These are phyloP conservation scores for Fistulifera pelliculosa DNA, from an alignment of 108 stramenopile species.

Conservation along the genomic window DNA sequence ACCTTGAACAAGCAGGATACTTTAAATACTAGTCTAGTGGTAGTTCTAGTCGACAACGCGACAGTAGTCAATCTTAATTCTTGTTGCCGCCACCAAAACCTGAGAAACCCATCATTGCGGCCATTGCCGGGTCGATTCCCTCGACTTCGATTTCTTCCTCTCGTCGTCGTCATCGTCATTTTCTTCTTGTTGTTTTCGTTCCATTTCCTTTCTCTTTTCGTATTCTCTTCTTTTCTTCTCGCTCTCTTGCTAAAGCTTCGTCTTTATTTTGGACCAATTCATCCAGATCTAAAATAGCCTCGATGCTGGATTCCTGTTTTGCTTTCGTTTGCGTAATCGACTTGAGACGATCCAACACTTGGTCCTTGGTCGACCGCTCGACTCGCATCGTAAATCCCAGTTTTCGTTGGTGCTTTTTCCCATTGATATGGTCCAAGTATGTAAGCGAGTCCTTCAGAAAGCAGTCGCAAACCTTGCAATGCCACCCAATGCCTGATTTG, in stretches of 20 bases:
- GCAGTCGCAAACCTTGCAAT: conserved; percentile 94
- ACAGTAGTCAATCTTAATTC: conserved; percentile 1
- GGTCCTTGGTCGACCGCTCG: conserved; percentile 77
- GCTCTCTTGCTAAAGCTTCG: conserved; percentile 44
- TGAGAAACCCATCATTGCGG: conserved; percentile 93
- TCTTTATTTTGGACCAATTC: conserved; percentile 65
- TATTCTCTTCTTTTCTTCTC: conserved; percentile 57
- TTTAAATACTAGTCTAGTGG: too few species aligned
- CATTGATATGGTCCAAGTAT: conserved; percentile 91
- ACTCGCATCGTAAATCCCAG: conserved; percentile 92
- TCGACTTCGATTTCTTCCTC: conserved; percentile 53
- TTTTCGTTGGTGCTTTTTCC: conserved; percentile 91
- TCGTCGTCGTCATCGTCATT: conserved; percentile 15
- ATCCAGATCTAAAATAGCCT: conserved; percentile 24
- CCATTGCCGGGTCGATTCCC: conserved; percentile 72
- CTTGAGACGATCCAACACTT: conserved; percentile 43
- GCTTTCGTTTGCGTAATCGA: conserved; percentile 27
- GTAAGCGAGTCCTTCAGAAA: conserved; percentile 89
- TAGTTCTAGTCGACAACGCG: too few species aligned
- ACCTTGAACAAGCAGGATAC: too few species aligned
- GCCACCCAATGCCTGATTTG: conserved; percentile 88
- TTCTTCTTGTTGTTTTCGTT: conserved; percentile 19
- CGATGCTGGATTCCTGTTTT: conserved; percentile 21
- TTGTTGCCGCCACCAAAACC: conserved; percentile 65
- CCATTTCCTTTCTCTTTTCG: conserved; percentile 53